phyloP scores from a whole-genome alignment of 169 alveolate species.

The Plasmodium falciparum region DNA sequence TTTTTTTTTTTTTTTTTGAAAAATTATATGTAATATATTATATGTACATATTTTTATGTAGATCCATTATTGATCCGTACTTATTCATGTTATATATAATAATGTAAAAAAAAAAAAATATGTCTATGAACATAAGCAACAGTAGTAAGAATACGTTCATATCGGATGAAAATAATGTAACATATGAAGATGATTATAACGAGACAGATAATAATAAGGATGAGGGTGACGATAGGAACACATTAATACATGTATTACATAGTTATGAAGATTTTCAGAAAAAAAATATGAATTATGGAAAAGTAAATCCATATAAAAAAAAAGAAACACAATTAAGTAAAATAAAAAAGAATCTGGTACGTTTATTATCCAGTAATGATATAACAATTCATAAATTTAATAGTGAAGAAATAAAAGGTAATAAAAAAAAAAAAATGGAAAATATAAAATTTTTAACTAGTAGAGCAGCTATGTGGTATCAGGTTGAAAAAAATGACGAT shows the following conservation, averaged over 20 bases:
- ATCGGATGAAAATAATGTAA: constrained; percentile 2
- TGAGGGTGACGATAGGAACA: constrained; percentile 36
- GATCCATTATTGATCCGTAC: background rate
- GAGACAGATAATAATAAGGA: constrained; percentile 11
- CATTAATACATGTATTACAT: constrained; percentile 67
- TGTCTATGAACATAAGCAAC: constrained; percentile 9
- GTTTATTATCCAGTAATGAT: constrained; percentile 43
- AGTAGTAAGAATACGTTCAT: background rate
- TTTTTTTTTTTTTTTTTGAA: no score
- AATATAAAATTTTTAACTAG: constrained; percentile 26
- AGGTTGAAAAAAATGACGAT: constrained; percentile 61
- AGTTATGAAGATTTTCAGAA: constrained; percentile 76
- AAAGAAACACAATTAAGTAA: constrained; percentile 47
- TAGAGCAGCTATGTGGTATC: constrained; percentile 73
- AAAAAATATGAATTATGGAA: constrained; percentile 57
- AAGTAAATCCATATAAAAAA: constrained; percentile 54
- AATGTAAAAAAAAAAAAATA: background rate
- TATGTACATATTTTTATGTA: no score
- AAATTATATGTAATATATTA: no score
- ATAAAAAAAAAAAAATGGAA: background rate
- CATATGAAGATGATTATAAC: constrained; percentile 5
- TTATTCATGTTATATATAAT: background rate
- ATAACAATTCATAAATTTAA: constrained; percentile 3
- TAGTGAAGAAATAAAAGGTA: background rate
- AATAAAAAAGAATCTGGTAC: constrained; percentile 18